Evolutionary conservation across 139 green algal species (phyloP).

Genomic region (Coelastrella sp.): DNA sequence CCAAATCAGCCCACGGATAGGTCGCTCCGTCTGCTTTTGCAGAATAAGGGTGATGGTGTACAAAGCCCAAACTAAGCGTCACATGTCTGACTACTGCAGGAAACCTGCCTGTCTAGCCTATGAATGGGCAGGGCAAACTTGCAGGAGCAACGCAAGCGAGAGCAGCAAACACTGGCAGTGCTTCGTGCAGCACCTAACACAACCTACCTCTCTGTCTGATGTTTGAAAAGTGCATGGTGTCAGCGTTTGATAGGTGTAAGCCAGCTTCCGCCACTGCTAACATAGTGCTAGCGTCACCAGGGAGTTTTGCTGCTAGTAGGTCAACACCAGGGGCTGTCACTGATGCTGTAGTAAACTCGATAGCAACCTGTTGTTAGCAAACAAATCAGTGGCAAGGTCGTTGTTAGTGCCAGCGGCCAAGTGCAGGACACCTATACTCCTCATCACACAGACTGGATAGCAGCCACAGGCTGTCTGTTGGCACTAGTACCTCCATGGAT

Average conservation of each 20-base stretch:
- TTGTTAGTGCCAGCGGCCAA: background rate
- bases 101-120: too few relatives aligned
- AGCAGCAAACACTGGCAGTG: background rate
- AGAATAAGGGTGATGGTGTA: too few relatives aligned
- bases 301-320: background rate
- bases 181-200: background rate
- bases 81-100: too few relatives aligned
- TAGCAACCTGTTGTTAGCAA: background rate
- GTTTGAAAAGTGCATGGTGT: conserved; percentile 22
- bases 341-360: conserved; percentile 33
- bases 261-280: background rate
- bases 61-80: too few relatives aligned
- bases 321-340: conserved; percentile 26
- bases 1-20: background rate
- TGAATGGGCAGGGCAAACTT: background rate
- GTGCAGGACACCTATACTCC: background rate
- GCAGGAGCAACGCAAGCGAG: background rate
- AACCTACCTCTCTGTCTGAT: conserved; percentile 14
- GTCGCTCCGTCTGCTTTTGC: background rate
- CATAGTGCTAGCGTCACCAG: background rate
- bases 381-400: background rate
- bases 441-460: background rate
- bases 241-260: conserved; percentile 28
- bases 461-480: too few relatives aligned
- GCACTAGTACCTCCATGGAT: too few relatives aligned